phyloP scores from a whole-genome alignment of 2,329 filamentous ascomycete genomes.

The Myriosclerotinia duriaeana region DNA sequence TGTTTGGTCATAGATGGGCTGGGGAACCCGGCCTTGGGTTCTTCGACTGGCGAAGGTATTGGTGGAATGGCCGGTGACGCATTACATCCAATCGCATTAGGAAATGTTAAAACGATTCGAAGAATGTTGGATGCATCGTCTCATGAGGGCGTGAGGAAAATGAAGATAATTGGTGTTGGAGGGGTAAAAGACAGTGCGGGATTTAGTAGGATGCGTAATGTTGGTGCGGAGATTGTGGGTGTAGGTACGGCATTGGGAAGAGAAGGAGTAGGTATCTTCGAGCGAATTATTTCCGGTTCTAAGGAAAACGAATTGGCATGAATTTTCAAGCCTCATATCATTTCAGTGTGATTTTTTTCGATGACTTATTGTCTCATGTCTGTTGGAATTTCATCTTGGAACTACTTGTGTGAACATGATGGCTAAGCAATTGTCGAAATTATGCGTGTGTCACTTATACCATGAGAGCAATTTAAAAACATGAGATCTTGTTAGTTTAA shows the following conservation, averaged over 20 bases:
- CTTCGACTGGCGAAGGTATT: conserved; percentile 56
- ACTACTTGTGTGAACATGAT: no score
- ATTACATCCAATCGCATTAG: conserved; percentile 70
- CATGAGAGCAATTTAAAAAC: no score
- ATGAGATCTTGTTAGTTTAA: no score
- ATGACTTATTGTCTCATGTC: no score
- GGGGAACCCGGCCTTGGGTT: conserved; percentile 46
- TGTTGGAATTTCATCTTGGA: no score
- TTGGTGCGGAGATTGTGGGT: conserved; percentile 65
- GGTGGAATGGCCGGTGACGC: conserved; percentile 72
- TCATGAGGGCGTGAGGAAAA: conserved; percentile 48
- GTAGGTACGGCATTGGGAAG: conserved; percentile 68
- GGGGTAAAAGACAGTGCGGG: conserved; percentile 66
- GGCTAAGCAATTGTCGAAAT: no score
- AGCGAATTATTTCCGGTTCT: conserved; percentile 48
- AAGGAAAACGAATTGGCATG: neutral
- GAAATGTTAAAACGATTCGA: conserved; percentile 71
- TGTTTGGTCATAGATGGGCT: conserved; percentile 56
- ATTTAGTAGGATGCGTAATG: conserved; percentile 63
- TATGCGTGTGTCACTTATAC: no score
- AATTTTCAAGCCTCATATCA: neutral
- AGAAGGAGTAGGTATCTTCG: conserved; percentile 62
- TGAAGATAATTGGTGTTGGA: conserved; percentile 69
- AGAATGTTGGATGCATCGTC: conserved; percentile 52
- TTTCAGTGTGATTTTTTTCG: no score